phyloP scores from a whole-genome alignment of 176 grass and related monocot species.

The Ensete ventricosum region DNA sequence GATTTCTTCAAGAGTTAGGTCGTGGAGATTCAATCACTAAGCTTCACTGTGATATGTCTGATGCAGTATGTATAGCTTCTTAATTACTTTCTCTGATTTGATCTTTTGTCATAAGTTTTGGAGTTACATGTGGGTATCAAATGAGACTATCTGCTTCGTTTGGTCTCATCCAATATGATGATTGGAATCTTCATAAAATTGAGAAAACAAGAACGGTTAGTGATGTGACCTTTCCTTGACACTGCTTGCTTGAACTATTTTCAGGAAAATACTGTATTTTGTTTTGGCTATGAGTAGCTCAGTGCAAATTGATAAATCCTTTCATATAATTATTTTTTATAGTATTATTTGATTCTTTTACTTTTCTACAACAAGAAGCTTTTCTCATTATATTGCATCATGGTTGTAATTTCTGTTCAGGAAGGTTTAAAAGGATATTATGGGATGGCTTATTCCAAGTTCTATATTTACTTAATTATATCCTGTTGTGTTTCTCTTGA shows the following conservation, averaged over 20 bases:
- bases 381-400: too few relatives aligned
- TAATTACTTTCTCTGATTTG: background rate
- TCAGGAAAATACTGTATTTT: background rate
- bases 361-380: too few relatives aligned
- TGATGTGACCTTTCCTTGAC: background rate
- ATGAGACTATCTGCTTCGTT: background rate
- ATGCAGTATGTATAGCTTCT: slow-evolving; percentile 4
- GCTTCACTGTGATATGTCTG: slow-evolving; percentile 13
- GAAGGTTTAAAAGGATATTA: too few relatives aligned
- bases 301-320: too few relatives aligned
- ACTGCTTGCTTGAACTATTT: background rate
- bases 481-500: too few relatives aligned
- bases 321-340: too few relatives aligned
- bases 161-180: background rate
- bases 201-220: background rate
- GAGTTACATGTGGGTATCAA: background rate
- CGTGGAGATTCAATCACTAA: slow-evolving; percentile 15
- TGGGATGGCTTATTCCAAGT: too few relatives aligned
- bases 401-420: too few relatives aligned
- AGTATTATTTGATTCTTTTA: too few relatives aligned
- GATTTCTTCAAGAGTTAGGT: slow-evolving; percentile 4
- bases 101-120: background rate
- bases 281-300: too few relatives aligned
- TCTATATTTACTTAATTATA: too few relatives aligned
- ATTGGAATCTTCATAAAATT: background rate